Percentiles rank a stretch among this genome's conserved stretches.
phyloP scores from a whole-genome alignment of 2,329 filamentous ascomycete genomes.

The Diaporthe velutina region DNA sequence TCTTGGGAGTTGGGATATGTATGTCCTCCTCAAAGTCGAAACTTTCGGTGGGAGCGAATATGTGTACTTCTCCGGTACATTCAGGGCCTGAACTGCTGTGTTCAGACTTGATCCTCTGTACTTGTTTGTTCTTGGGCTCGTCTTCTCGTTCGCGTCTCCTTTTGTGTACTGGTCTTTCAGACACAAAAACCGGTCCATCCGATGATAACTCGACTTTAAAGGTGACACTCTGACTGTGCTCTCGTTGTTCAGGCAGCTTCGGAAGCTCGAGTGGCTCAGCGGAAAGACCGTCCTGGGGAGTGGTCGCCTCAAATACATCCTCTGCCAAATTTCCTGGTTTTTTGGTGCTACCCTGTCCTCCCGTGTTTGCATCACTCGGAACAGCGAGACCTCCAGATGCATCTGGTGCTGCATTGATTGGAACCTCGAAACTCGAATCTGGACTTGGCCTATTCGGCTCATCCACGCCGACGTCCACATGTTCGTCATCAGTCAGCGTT shows the following conservation, averaged over 20 bases:
- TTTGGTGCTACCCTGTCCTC: neutral
- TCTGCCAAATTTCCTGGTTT: neutral
- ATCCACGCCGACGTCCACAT: neutral
- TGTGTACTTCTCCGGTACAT: conserved; percentile 44
- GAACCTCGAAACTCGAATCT: neutral
- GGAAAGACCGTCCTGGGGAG: neutral
- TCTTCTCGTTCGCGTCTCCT: conserved; percentile 53
- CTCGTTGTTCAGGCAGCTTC: conserved; percentile 43
- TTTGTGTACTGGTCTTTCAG: conserved; percentile 63
- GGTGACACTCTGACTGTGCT: neutral
- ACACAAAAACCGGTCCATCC: conserved; percentile 64
- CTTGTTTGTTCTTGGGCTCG: conserved; percentile 40
- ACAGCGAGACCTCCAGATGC: neutral
- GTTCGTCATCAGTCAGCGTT: neutral
- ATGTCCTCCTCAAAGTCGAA: conserved; percentile 70
- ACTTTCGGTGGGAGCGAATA: conserved; percentile 64
- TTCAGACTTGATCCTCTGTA: conserved; percentile 59
- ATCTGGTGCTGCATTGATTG: neutral
- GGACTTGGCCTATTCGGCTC: conserved; percentile 2
- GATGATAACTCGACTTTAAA: conserved; percentile 69
- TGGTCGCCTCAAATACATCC: conserved; percentile 11
- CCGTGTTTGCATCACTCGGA: neutral
- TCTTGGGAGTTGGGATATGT: conserved; percentile 58
- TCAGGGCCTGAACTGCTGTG: conserved; percentile 48
- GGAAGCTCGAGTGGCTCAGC: conserved; percentile 46